phyloP scores from a whole-genome alignment of 306 rosid genomes.

The Phaseolus lunatus region DNA sequence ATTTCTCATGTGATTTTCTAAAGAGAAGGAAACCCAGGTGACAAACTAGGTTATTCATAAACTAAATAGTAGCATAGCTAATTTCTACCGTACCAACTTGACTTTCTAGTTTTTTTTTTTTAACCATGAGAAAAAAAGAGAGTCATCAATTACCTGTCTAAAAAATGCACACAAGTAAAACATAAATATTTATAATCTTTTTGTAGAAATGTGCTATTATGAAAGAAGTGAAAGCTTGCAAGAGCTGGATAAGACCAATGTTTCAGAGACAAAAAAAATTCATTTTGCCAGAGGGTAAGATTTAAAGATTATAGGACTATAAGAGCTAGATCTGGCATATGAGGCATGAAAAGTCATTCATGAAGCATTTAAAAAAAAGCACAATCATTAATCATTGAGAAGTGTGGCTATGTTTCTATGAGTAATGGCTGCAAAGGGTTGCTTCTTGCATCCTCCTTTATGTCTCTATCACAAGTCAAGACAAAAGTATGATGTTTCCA shows the following conservation, averaged over 20 bases:
- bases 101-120: background rate
- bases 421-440: background rate
- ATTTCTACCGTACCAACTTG: background rate
- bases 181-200: background rate
- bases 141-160: background rate
- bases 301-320: background rate
- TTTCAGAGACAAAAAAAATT: background rate
- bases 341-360: background rate
- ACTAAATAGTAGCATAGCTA: background rate
- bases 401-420: background rate
- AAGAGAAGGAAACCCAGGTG: background rate
- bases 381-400: background rate
- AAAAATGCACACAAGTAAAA: background rate
- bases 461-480: conserved; percentile 5
- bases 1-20: background rate
- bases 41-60: background rate
- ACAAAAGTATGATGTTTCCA: background rate
- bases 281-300: background rate
- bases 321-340: background rate
- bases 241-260: background rate
- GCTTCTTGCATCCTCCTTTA: background rate
- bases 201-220: background rate
- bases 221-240: background rate
- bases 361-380: conserved; percentile 1
- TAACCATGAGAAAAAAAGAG: background rate